A percentile compares a stretch with the other conserved stretches of the same genome.
Evolutionary conservation across 148 eudicot genomes (phyloP).

Genomic region (Rhododendron molle): DNA sequence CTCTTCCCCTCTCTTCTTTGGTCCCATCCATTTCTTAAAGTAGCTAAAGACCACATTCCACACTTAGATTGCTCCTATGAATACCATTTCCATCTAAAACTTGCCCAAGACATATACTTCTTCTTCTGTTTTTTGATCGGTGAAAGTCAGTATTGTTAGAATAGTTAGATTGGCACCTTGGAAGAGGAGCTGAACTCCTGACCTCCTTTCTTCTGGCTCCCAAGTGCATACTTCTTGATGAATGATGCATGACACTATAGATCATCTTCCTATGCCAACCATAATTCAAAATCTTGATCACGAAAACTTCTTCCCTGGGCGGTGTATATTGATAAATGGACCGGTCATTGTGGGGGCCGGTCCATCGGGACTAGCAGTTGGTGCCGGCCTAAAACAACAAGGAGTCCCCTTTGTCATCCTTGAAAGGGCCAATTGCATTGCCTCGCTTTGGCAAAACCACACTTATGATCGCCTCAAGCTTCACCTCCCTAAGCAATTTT

Average conservation of each 20-base stretch:
- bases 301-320: conserved; percentile 43
- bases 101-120: not conserved
- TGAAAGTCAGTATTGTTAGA: not conserved
- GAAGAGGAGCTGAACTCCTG: too few species aligned
- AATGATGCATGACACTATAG: conserved; percentile 4
- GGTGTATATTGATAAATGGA: conserved; percentile 63
- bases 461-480: conserved; percentile 81
- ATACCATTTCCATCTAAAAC: not conserved
- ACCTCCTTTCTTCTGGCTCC: not conserved
- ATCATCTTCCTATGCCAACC: conserved; percentile 6
- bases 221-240: not conserved
- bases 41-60: not conserved
- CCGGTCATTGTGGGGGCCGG: conserved; percentile 85
- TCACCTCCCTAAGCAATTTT: conserved; percentile 73
- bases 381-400: conserved; percentile 58
- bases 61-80: not conserved
- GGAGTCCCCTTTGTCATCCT: conserved; percentile 73
- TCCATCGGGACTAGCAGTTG: conserved; percentile 74
- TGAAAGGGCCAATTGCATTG: conserved; percentile 77
- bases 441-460: conserved; percentile 65
- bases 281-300: conserved; percentile 19
- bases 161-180: not conserved
- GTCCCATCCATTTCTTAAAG: conserved; percentile 5
- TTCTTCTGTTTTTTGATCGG: not conserved
- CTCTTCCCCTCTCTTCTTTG: conserved; percentile 14